These are phyloP conservation scores for Raffaelea arxii DNA, from an alignment of 2,329 filamentous ascomycete genomes.

Conservation along the genomic window DNA sequence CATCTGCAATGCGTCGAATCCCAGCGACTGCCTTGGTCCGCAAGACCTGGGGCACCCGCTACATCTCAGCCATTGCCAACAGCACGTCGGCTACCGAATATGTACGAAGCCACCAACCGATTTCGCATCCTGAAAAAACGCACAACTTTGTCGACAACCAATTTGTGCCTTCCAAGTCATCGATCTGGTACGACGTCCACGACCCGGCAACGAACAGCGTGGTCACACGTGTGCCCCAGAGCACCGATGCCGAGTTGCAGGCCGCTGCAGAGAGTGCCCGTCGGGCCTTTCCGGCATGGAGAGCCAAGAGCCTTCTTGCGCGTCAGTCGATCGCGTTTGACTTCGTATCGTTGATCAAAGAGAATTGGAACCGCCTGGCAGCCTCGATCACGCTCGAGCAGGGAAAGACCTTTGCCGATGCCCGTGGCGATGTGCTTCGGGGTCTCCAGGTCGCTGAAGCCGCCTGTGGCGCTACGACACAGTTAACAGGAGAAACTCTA, in stretches of 20 bases:
- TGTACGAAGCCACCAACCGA: too few species aligned
- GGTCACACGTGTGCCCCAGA: constrained; percentile 74
- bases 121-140: constrained; percentile 60
- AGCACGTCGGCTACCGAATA: constrained; percentile 48
- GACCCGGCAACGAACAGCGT: constrained; percentile 82
- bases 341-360: constrained; percentile 67
- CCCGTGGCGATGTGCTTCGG: constrained; percentile 70
- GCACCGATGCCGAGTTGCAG: constrained; percentile 66
- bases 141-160: constrained; percentile 77
- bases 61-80: constrained; percentile 49
- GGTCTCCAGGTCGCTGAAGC: constrained; percentile 80
- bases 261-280: constrained; percentile 66
- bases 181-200: constrained; percentile 68
- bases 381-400: constrained; percentile 82
- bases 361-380: constrained; percentile 77
- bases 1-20: too few species aligned
- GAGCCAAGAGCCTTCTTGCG: constrained; percentile 58
- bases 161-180: constrained; percentile 58
- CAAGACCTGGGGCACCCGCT: too few species aligned
- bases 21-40: too few species aligned
- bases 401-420: constrained; percentile 80
- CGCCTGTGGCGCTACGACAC: constrained; percentile 68
- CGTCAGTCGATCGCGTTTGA: constrained; percentile 84
- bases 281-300: constrained; percentile 68
- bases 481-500: constrained; percentile 73